Conservation (phyloP, 345 rosid species). For the Arabis alpina region DNA sequence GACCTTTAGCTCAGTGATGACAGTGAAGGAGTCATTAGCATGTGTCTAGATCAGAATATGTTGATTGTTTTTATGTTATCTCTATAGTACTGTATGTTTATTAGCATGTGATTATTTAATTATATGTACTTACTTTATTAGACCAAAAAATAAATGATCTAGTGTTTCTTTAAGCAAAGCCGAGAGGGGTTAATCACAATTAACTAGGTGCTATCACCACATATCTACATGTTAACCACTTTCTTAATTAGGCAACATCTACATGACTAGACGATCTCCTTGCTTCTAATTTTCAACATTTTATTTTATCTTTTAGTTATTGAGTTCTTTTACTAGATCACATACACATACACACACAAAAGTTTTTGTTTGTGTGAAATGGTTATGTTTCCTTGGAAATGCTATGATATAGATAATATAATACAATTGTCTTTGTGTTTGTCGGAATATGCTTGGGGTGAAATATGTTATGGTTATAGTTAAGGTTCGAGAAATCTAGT, state of each 20-base stretch:
- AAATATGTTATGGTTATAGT: background rate
- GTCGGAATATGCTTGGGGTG: background rate
- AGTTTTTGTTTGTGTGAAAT: no score
- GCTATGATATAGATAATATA: no score
- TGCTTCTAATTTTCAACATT: background rate
- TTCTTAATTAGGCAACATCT: slow-evolving; percentile 16
- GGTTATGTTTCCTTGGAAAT: background rate
- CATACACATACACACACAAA: no score
- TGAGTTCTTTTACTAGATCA: background rate
- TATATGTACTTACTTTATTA: slow-evolving; percentile 25
- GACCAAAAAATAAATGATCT: no score
- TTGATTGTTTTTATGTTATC: slow-evolving; percentile 42
- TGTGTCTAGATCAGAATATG: slow-evolving; percentile 42
- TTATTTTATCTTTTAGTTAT: background rate
- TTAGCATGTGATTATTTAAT: slow-evolving; percentile 12
- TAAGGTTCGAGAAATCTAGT: background rate
- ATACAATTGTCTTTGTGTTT: no score
- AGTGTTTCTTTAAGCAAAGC: slow-evolving; percentile 12
- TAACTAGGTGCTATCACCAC: slow-evolving; percentile 33
- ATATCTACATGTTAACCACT: background rate
- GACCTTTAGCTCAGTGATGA: slow-evolving; percentile 36
- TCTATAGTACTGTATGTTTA: no score
- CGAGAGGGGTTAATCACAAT: slow-evolving; percentile 29
- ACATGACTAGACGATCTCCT: slow-evolving; percentile 1
- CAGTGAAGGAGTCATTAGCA: slow-evolving; percentile 46